Base-by-base conservation (phyloP, 176 grass and related monocot species). In the Secale cereale region DNA sequence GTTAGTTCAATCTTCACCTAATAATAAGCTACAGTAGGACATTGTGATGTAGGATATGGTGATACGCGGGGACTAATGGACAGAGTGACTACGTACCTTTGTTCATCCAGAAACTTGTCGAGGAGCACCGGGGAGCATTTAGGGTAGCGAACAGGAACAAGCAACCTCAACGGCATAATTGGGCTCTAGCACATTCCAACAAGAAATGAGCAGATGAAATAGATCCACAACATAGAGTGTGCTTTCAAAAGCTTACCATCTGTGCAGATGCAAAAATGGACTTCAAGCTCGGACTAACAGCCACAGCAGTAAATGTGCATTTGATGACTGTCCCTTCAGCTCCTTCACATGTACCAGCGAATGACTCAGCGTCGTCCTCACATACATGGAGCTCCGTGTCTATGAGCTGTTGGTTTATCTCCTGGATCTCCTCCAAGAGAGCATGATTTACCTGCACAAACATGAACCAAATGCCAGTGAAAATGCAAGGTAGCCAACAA, bases 71-170 rank as follows among this genome's bases (percentile, higher is more conserved):
- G 79, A 39, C 33, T 63, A 50, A 30, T 70, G 57, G 48, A 64
- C 31, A 37, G 25, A 62, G 57, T 82, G 15, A 14, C 17, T 9
- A 88, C 74, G 0, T 43, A 96, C 97, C 93, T 94, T 89, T 92
- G 91, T 61, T 99, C 93, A 86, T 94, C 93, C 4, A 84, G 90
- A 84, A 96, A 86, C 63, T 96, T 96, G 76, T 96, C 97, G 40
- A 99, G 86, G 56, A 99, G 90, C 63, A 99, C 86, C 16, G 97
- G 97, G 43, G 95, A 98, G 81, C 92, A 95, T 85, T 89, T 92
- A 23, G 97, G 97, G 83, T 99, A 99, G 78, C 91, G 90, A 46
- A 86, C 80, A 84, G 97, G 93, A 89, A 99, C 97, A 89, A 96
- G 86, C 88, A 99, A 78, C 88, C 90, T 96, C 88, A 99, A 64